Evolutionary conservation across 805 yeast species (phyloP).

Genomic region (Cyberlindnera mississippiensis): DNA sequence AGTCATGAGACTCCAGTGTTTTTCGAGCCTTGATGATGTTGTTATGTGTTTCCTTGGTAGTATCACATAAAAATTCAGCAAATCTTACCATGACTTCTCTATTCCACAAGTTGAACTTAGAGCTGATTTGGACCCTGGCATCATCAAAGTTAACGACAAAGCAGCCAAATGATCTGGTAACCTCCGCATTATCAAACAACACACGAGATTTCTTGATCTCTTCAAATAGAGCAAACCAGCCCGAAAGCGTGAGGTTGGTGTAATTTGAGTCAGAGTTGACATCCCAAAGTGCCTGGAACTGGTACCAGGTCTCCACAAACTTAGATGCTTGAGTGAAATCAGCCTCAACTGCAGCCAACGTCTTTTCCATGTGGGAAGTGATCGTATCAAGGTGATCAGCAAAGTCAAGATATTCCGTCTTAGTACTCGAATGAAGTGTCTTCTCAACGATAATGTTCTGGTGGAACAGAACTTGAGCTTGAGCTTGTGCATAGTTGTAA

Average conservation of each 20-base stretch:
- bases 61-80: slow-evolving; percentile 33
- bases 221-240: slow-evolving; percentile 47
- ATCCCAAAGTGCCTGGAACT: slow-evolving; percentile 58
- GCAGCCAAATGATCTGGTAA: slow-evolving; percentile 38
- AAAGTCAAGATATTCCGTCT: slow-evolving; percentile 6
- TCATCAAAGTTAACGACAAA: slow-evolving; percentile 43
- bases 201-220: slow-evolving; percentile 41
- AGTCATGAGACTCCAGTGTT: slow-evolving; percentile 33
- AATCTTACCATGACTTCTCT: slow-evolving; percentile 39
- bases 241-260: slow-evolving; percentile 30
- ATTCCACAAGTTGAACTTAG: slow-evolving; percentile 61
- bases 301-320: slow-evolving; percentile 50
- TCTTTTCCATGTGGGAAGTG: slow-evolving; percentile 17
- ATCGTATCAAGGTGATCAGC: slow-evolving; percentile 4
- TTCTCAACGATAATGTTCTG: slow-evolving; percentile 27
- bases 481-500: slow-evolving; percentile 26
- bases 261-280: slow-evolving; percentile 40
- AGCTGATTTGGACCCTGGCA: slow-evolving; percentile 48
- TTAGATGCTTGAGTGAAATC: slow-evolving; percentile 27
- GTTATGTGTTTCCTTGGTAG: slow-evolving; percentile 30
- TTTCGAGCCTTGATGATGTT: slow-evolving; percentile 33
- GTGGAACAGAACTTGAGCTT: slow-evolving; percentile 19
- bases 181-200: slow-evolving; percentile 49
- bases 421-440: slow-evolving; percentile 13
- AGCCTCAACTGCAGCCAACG: slow-evolving; percentile 32